A percentile compares a stretch with the other conserved stretches of the same genome.
phyloP scores from a whole-genome alignment of 177 flowering plant species.

The Vitis hybrid region DNA sequence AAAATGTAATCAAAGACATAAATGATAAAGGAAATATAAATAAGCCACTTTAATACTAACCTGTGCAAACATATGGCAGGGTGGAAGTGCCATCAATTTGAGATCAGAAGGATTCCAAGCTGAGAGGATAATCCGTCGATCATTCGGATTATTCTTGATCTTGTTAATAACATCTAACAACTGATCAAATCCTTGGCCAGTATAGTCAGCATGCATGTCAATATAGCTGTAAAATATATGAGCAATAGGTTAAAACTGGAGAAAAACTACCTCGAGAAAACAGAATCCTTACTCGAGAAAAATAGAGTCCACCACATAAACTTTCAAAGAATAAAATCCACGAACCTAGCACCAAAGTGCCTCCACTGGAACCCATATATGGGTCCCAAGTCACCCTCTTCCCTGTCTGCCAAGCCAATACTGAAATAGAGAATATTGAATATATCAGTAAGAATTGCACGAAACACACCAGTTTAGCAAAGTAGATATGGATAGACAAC shows the following conservation, averaged over 20 bases:
- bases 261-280: background rate
- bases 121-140: conserved; percentile 85
- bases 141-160: conserved; percentile 80
- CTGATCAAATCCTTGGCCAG: conserved; percentile 97
- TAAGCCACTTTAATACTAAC: conserved; percentile 24
- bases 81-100: conserved; percentile 95
- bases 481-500: background rate
- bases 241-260: background rate
- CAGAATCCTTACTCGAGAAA: background rate
- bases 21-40: background rate
- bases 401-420: conserved; percentile 73
- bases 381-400: conserved; percentile 97
- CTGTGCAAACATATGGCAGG: conserved; percentile 99
- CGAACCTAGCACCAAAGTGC: conserved; percentile 95
- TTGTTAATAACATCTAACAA: conserved; percentile 81
- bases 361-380: conserved; percentile 97
- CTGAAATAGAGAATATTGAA: conserved; percentile 42
- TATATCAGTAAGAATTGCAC: conserved; percentile 3
- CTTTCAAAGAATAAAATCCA: background rate
- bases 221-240: conserved; percentile 58
- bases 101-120: conserved; percentile 99
- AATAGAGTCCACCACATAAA: background rate
- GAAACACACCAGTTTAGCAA: background rate
- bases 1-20: background rate
- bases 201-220: conserved; percentile 91